phyloP scores from a whole-genome alignment of 371 early-diverging fungal species.

The Mortierella sp. region DNA sequence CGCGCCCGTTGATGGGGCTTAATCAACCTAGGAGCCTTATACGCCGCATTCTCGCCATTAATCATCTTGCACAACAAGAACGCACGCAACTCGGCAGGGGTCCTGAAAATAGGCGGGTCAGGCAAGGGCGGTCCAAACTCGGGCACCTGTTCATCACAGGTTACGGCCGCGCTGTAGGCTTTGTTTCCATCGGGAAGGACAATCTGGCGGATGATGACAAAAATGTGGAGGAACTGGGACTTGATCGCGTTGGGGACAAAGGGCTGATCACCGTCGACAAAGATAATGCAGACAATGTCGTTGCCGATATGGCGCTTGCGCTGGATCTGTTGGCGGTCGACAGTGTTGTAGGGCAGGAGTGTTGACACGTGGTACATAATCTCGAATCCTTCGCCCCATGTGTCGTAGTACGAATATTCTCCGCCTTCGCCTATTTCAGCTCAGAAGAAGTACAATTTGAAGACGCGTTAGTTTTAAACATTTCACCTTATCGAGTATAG shows the following conservation, averaged over 20 bases:
- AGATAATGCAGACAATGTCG: conserved; percentile 83
- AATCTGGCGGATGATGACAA: conserved; percentile 72
- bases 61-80: conserved; percentile 79
- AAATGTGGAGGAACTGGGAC: conserved; percentile 83
- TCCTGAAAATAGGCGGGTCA: conserved; percentile 70
- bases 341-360: conserved; percentile 76
- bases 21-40: conserved; percentile 75
- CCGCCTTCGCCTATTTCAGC: conserved; percentile 77
- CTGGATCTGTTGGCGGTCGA: conserved; percentile 85
- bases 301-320: conserved; percentile 91
- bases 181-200: conserved; percentile 50
- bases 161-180: conserved; percentile 66
- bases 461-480: neutral
- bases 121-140: conserved; percentile 77
- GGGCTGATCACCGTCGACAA: conserved; percentile 72
- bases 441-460: neutral
- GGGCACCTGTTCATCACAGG: conserved; percentile 70
- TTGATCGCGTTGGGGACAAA: conserved; percentile 75
- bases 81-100: conserved; percentile 62
- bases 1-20: conserved; percentile 68
- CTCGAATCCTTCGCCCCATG: conserved; percentile 84
- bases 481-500: no score
- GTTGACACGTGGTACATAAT: conserved; percentile 92
- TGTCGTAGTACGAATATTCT: conserved; percentile 74
- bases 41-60: conserved; percentile 82